A percentile compares a stretch with the other conserved stretches of the same genome.
Evolutionary conservation across 1,139 yeast genomes (phyloP).

Genomic region (Yamadazyma friedrichii): DNA sequence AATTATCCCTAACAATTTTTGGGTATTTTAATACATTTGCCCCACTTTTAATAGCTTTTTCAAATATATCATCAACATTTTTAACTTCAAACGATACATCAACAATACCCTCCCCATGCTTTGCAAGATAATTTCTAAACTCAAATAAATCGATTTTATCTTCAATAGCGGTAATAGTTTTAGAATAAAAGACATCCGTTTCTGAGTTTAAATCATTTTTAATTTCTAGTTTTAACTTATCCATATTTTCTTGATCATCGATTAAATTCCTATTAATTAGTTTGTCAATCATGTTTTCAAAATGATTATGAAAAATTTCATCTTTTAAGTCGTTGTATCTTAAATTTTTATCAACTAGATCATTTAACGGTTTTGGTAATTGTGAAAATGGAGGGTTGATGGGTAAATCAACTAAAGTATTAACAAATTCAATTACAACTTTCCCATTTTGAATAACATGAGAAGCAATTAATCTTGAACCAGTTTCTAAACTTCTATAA

Average conservation of each 20-base stretch:
- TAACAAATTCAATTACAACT: constrained; percentile 50
- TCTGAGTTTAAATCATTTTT: neutral
- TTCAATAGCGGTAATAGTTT: constrained; percentile 10
- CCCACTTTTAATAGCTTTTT: constrained; percentile 51
- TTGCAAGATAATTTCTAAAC: constrained; percentile 41
- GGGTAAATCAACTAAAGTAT: constrained; percentile 19
- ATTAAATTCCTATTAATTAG: constrained; percentile 5
- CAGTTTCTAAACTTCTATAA: constrained; percentile 66
- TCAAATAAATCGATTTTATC: constrained; percentile 27
- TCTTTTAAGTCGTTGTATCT: constrained; percentile 9
- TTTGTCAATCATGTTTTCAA: neutral
- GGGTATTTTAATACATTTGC: constrained; percentile 53
- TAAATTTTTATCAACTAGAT: constrained; percentile 5
- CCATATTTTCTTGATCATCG: neutral
- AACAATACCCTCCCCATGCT: constrained; percentile 76
- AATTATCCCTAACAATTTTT: constrained; percentile 32
- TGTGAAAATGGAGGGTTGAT: constrained; percentile 11
- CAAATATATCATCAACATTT: constrained; percentile 44
- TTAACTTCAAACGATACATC: constrained; percentile 66
- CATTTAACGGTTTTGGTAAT: constrained; percentile 6
- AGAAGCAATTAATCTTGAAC: constrained; percentile 52
- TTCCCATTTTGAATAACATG: constrained; percentile 63
- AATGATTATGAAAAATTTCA: constrained; percentile 3
- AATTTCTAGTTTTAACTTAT: neutral
- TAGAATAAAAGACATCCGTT: constrained; percentile 5